phyloP scores from a whole-genome alignment of 345 rosid genomes.

The Salix arbutifolia region DNA sequence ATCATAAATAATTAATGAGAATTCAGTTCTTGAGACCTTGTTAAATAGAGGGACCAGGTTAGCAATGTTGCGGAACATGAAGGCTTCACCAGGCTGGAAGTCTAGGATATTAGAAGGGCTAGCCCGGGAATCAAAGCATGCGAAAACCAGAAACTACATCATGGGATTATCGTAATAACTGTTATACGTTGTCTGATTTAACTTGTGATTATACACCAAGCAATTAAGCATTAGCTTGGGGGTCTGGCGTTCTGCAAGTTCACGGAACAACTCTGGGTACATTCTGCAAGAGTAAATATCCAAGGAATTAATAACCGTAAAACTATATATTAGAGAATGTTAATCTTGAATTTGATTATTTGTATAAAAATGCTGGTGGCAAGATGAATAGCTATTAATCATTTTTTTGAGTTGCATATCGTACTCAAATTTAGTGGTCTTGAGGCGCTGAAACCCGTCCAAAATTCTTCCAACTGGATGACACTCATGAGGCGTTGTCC shows the following conservation, averaged over 20 bases:
- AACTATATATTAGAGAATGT: too few relatives aligned
- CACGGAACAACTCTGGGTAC: background rate
- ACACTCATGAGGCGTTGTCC: background rate
- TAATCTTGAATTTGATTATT: background rate
- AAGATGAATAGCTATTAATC: background rate
- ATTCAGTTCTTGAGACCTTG: conserved; percentile 25
- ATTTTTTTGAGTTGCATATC: background rate
- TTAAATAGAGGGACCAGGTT: conserved; percentile 51
- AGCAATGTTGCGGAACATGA: conserved; percentile 47
- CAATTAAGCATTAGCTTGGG: conserved; percentile 17
- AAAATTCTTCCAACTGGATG: conserved; percentile 7
- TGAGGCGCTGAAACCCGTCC: conserved; percentile 18
- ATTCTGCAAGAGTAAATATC: background rate
- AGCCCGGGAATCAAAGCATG: conserved; percentile 51
- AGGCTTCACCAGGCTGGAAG: conserved; percentile 54
- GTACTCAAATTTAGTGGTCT: conserved; percentile 16
- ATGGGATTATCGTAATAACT: background rate
- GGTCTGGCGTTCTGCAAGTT: conserved; percentile 10
- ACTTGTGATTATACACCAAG: background rate
- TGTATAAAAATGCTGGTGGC: background rate
- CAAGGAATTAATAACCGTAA: background rate
- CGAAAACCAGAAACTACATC: conserved; percentile 25
- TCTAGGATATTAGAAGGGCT: conserved; percentile 47
- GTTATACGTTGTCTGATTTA: background rate
- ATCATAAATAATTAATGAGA: background rate